These are phyloP conservation scores for Hygrophoropsis aurantiaca DNA, from an alignment of 768 basidiomycete species.

Conservation along the genomic window DNA sequence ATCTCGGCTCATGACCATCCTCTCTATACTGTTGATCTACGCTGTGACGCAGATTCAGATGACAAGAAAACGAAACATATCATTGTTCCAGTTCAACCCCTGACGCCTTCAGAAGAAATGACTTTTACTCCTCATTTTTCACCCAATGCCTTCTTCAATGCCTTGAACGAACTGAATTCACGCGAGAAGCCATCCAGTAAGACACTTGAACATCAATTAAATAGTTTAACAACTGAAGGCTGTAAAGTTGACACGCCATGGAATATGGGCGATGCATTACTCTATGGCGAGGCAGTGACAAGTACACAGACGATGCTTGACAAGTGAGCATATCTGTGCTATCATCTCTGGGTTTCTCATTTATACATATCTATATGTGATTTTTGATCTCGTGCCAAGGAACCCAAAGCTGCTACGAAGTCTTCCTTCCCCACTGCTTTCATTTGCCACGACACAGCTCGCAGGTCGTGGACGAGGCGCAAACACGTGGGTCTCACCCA, in stretches of 20 bases:
- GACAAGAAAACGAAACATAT: conserved; percentile 52
- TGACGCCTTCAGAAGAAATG: conserved; percentile 39
- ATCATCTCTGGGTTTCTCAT: not conserved
- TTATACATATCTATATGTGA: not conserved
- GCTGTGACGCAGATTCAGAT: conserved; percentile 27
- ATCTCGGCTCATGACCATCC: conserved; percentile 11
- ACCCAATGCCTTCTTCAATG: conserved; percentile 55
- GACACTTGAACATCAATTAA: no score
- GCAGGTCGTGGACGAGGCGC: conserved; percentile 84
- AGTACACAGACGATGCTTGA: conserved; percentile 96
- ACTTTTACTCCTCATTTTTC: conserved; percentile 70
- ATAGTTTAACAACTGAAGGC: no score
- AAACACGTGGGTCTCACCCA: conserved; percentile 91
- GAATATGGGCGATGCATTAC: conserved; percentile 72
- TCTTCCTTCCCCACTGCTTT: conserved; percentile 77
- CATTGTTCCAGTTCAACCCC: conserved; percentile 51
- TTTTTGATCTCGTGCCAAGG: conserved; percentile 40
- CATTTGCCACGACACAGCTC: conserved; percentile 84
- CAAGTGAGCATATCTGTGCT: conserved; percentile 52
- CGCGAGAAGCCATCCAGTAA: conserved; percentile 15
- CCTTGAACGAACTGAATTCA: conserved; percentile 39
- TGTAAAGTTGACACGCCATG: conserved; percentile 23
- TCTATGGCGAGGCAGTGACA: conserved; percentile 89
- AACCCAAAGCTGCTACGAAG: conserved; percentile 70
- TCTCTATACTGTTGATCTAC: conserved; percentile 14